A percentile compares a stretch with the other conserved stretches of the same genome.
Evolutionary conservation across 257 asterid genomes (phyloP).

Genomic region (Solanum etuberosum): DNA sequence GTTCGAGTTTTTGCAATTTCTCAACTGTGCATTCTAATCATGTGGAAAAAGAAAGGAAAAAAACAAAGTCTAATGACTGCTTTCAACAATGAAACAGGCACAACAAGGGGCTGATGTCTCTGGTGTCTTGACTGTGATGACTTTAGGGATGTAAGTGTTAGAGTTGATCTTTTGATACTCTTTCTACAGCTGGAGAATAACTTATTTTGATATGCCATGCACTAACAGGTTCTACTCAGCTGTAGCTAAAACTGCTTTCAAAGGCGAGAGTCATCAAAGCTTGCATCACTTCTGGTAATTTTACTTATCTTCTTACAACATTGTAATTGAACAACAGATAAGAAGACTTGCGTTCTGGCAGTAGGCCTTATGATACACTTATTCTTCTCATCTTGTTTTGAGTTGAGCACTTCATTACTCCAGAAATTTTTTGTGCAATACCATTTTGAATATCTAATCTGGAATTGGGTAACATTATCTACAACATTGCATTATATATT

Average conservation of each 20-base stretch:
- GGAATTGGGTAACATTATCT: neutral
- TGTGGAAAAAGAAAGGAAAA: neutral
- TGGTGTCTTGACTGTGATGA: constrained; percentile 96
- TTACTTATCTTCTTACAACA: neutral
- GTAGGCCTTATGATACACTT: neutral
- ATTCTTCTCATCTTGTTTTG: neutral
- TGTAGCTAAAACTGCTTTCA: constrained; percentile 88
- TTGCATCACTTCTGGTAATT: constrained; percentile 85
- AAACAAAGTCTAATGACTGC: constrained; percentile 10
- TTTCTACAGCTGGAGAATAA: constrained; percentile 6
- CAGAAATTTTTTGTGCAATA: neutral
- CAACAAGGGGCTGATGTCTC: constrained; percentile 69
- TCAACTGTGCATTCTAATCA: neutral
- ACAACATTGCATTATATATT: neutral
- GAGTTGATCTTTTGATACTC: constrained; percentile 3
- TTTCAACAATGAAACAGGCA: constrained; percentile 41
- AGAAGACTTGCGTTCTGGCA: neutral
- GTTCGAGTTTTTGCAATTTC: neutral
- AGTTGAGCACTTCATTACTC: neutral
- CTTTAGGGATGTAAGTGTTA: constrained; percentile 79
- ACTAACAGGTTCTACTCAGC: constrained; percentile 82
- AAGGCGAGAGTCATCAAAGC: constrained; percentile 91
- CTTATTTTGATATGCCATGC: constrained; percentile 21
- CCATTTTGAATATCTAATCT: neutral
- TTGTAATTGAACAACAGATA: neutral